phyloP scores from a whole-genome alignment of 2,329 filamentous ascomycete species.

The Pseudocercospora macadamiae region DNA sequence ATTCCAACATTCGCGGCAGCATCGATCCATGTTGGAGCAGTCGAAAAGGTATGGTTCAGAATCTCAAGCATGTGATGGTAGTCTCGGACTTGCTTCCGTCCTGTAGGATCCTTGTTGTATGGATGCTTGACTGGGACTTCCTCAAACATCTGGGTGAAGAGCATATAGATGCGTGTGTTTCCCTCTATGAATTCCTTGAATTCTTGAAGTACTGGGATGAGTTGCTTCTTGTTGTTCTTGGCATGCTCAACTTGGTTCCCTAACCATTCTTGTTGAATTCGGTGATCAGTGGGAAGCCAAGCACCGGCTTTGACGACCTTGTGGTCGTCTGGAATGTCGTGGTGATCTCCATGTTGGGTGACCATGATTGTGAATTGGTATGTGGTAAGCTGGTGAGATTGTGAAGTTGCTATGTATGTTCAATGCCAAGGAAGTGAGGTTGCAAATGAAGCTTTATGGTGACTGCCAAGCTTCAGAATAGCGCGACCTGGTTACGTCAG shows the following conservation, averaged over 20 bases:
- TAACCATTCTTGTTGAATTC: constrained; percentile 67
- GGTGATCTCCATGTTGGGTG: constrained; percentile 44
- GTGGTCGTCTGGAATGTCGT: constrained; percentile 56
- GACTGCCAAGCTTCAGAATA: not conserved
- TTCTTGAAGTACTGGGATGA: constrained; percentile 65
- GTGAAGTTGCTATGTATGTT: not conserved
- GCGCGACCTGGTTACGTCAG: not conserved
- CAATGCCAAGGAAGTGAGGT: not conserved
- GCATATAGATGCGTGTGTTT: constrained; percentile 66
- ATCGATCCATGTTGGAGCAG: constrained; percentile 48
- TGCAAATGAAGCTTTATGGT: not conserved
- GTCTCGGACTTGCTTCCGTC: constrained; percentile 64
- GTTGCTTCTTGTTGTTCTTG: constrained; percentile 52
- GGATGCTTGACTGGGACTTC: constrained; percentile 65
- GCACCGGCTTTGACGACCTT: constrained; percentile 53
- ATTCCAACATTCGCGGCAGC: constrained; percentile 45
- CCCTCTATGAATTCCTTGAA: constrained; percentile 68
- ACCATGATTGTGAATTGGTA: constrained; percentile 33
- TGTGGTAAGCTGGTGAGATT: not conserved
- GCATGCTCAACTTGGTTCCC: constrained; percentile 58
- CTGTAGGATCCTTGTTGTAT: constrained; percentile 65
- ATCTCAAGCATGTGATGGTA: constrained; percentile 68
- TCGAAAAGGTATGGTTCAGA: constrained; percentile 59
- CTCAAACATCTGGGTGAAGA: constrained; percentile 64
- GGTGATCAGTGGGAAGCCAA: constrained; percentile 68